phyloP scores from a whole-genome alignment of 257 asterid species.

The Capsicum chinense region DNA sequence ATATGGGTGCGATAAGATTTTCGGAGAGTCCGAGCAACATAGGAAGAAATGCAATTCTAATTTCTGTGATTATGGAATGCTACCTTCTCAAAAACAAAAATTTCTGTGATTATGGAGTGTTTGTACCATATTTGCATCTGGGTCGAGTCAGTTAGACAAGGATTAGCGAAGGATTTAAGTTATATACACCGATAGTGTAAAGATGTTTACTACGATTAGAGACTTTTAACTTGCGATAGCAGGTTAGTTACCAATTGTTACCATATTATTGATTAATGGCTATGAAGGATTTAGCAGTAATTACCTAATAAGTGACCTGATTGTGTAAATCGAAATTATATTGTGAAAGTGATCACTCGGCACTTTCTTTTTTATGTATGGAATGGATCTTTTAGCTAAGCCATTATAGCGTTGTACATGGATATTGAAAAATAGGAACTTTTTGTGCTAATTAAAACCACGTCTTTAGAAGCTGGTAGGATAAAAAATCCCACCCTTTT shows the following conservation, averaged over 20 bases:
- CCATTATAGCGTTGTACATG: background rate
- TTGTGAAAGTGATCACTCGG: background rate
- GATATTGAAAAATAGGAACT: background rate
- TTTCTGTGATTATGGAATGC: too few relatives aligned
- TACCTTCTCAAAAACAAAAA: too few relatives aligned
- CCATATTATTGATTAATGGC: background rate
- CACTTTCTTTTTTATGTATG: background rate
- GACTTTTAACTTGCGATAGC: background rate
- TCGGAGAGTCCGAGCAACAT: too few relatives aligned
- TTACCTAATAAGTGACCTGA: background rate
- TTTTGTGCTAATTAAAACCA: background rate
- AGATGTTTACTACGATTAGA: background rate
- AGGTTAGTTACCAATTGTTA: conserved; percentile 11
- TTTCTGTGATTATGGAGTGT: background rate
- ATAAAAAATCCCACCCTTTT: background rate
- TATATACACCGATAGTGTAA: background rate
- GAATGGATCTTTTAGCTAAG: background rate
- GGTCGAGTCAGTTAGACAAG: background rate
- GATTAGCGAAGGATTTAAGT: background rate
- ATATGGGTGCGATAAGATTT: too few relatives aligned
- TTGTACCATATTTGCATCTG: conserved; percentile 6
- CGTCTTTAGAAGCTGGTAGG: background rate
- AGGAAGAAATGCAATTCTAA: too few relatives aligned
- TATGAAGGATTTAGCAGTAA: background rate
- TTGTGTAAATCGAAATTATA: background rate